Evolutionary conservation across 2,329 filamentous ascomycete genomes (phyloP), one percentile per base, ranked within the genome.

Genomic region (Sporothrix brunneoviolacea): DNA sequence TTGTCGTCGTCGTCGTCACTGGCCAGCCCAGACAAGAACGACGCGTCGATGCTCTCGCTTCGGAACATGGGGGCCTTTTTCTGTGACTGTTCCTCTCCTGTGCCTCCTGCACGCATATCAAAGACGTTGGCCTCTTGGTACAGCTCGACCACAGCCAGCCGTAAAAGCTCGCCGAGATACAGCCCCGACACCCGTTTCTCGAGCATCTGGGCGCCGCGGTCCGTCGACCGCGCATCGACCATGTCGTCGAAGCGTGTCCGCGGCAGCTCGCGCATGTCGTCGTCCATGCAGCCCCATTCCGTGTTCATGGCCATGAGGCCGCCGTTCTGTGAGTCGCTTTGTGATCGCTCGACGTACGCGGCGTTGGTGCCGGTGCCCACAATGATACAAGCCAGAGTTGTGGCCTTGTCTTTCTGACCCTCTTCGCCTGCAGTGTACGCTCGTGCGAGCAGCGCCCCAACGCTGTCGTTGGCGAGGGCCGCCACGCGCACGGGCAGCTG

Each of bases 171-270:
- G 48, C 93, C 93, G 38, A 98, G 70, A 71, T 96, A 98, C 91
- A 97, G 95, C 64, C 93, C 93, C 0, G 89, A 95, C n/a, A 97
- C 85, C 41, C 91, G 86, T 77, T 98, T 98, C 72, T 98, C 93
- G 63, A 97, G 96, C 87, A 96, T 95, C 65, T 98, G 93, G 55
- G 93, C 81, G 16, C 93, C 91, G 0, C 89, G 90, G 68, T 98
- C 96, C 58, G 88, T 82, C 57, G 84, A 91, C 54, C 83, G 80
- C 45, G 73, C 72, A 66, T 98, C 91, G 22, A 98, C 75, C 49
- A 81, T 76, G 45, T 73, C 71, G 63, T 98, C 93, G 70, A 90
- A 96, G 0, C 79, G 73, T 0, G 91, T 97, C 59, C 82, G 84
- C 38, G 91, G 91, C 35, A 97, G 76, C 22, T 94, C 86, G 59